Conservation (phyloP, 306 rosid genomes). For the Lithocarpus polystachyus region DNA sequence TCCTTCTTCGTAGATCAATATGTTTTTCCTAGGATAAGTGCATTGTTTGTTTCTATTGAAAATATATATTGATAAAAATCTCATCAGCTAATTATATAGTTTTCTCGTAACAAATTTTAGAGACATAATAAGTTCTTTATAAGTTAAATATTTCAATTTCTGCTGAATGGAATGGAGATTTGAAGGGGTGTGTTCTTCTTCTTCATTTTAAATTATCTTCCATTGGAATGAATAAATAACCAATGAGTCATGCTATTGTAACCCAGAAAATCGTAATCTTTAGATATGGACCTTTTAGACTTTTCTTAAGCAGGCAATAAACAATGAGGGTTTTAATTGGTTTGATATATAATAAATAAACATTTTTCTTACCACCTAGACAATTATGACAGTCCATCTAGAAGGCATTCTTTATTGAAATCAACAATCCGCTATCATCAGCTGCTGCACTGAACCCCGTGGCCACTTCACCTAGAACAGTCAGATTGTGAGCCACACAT, state of each 20-base stretch:
- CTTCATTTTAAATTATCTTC: background rate
- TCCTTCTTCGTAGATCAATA: background rate
- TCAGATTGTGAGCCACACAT: background rate
- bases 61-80: background rate
- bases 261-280: background rate
- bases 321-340: too few relatives aligned
- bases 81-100: background rate
- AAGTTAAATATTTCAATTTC: background rate
- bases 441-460: background rate
- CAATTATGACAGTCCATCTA: background rate
- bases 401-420: background rate
- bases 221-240: background rate
- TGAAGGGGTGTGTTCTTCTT: background rate
- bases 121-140: background rate
- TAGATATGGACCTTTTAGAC: background rate
- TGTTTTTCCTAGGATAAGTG: background rate
- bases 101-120: background rate
- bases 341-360: too few relatives aligned
- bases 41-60: background rate
- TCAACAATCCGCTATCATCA: background rate
- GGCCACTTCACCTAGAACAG: background rate
- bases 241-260: background rate
- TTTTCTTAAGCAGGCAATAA: too few relatives aligned
- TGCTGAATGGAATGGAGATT: background rate
- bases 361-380: background rate